Percentiles rank a stretch among this genome's conserved stretches.
phyloP scores from a whole-genome alignment of 257 asterid genomes.

The Solanum ossicruentum region DNA sequence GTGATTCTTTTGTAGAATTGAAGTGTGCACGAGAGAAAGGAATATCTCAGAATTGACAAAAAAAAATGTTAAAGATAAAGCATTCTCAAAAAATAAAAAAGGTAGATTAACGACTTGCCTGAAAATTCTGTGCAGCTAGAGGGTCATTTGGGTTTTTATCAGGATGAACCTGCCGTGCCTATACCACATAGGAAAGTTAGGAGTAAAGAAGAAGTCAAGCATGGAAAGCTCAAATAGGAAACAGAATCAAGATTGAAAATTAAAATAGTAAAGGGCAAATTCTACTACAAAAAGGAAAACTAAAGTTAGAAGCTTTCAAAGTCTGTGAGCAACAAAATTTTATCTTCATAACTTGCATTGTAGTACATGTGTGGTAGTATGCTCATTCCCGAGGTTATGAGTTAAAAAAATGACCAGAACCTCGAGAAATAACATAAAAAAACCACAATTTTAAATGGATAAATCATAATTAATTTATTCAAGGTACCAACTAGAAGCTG shows the following conservation, averaged over 20 bases:
- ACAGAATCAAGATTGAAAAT: neutral
- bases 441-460: neutral
- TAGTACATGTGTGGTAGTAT: neutral
- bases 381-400: neutral
- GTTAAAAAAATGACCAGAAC: neutral
- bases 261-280: neutral
- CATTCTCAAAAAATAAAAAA: neutral
- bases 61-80: neutral
- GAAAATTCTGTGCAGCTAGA: constrained; percentile 87
- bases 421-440: neutral
- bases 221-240: neutral
- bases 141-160: constrained; percentile 97
- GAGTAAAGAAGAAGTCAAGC: neutral
- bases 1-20: neutral
- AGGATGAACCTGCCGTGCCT: constrained; percentile 99
- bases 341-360: neutral
- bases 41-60: neutral
- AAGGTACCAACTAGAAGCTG: neutral
- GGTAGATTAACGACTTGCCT: constrained; percentile 28
- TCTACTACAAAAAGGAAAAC: neutral
- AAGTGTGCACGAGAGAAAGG: neutral
- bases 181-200: constrained; percentile 3
- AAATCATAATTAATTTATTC: neutral
- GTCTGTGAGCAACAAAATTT: neutral
- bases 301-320: neutral